Base-by-base conservation (phyloP, 1,284 basidiomycete species). In the Pterula multifida region DNA sequence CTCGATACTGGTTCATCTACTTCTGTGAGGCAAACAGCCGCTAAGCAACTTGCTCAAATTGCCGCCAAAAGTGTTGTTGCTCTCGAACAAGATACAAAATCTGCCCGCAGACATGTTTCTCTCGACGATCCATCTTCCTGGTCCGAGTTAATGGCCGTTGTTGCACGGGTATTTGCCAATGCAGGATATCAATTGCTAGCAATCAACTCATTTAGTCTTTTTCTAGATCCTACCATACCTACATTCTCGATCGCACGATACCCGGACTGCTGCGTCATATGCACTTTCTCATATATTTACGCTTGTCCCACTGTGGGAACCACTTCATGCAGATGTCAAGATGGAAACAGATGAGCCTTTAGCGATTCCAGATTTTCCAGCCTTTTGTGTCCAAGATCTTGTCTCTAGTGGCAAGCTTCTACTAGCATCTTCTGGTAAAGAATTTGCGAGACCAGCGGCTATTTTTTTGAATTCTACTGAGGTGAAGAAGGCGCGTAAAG, bases 41-140 rank as follows among this genome's bases (percentile, higher is more conserved):
- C 92, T 6, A 90, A 90, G 61, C 93, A 96, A 65, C 76, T 96
- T 42, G 93, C 90, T 1, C 88, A 93, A 59, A 76, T 95, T 52
- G 91, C 92, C 2, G 85, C 78, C 19, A 84, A 87, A 65, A 82
- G 81, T 58, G 79, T 92, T 55, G 87, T 89, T 49, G 75, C 83
- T 26, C 74, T 82, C 56, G 88, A 90, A 56, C 83, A 90, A 54
- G 81, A 85, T 61, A 70, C 85, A 53, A 86, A 85, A 55, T 68
- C 75, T 46, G 68, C 60, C 50, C 75, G 79, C 47, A 76, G 78
- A 53, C 76, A 82, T 65, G 68, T 72, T 24, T 67, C 76, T 46
- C 62, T 74, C 54, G 71, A 71, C 45, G 85, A 89, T 59, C 75
- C 76, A 47, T 73, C 81, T 28, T 81, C 81, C 35, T 90, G 87